Evolutionary conservation across 2,329 filamentous ascomycete species (phyloP).

Genomic region (Xylaria sp.): DNA sequence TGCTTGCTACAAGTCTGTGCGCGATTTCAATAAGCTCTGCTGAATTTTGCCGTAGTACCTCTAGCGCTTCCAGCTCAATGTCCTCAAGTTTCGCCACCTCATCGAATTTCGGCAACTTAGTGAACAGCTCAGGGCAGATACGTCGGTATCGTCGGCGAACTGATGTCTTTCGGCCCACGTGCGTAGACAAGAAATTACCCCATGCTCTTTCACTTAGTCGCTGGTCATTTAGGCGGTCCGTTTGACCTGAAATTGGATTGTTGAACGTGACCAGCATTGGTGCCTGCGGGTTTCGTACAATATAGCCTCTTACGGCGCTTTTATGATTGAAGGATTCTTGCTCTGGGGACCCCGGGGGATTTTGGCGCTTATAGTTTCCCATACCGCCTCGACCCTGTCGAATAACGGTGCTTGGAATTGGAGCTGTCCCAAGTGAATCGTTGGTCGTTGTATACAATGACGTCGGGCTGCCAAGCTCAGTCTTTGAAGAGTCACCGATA

Average conservation of each 20-base stretch:
- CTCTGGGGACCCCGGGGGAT: slow-evolving; percentile 12
- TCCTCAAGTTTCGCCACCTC: slow-evolving; percentile 46
- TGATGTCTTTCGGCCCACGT: slow-evolving; percentile 36
- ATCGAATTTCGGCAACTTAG: slow-evolving; percentile 47
- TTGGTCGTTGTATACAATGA: slow-evolving; percentile 41
- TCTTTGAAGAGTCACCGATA: slow-evolving; percentile 43
- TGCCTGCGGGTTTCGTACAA: slow-evolving; percentile 47
- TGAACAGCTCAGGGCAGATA: slow-evolving; percentile 47
- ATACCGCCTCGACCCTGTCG: slow-evolving; percentile 48
- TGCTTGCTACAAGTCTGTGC: slow-evolving; percentile 49
- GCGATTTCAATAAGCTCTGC: slow-evolving; percentile 46
- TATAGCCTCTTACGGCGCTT: slow-evolving; percentile 43
- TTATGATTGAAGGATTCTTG: slow-evolving; percentile 22
- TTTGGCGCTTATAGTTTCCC: slow-evolving; percentile 48
- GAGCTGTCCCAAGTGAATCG: slow-evolving; percentile 39
- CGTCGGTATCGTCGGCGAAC: slow-evolving; percentile 45
- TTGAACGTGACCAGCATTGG: slow-evolving; percentile 48
- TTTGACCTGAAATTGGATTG: slow-evolving; percentile 45
- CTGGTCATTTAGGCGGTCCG: slow-evolving; percentile 45
- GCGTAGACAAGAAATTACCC: slow-evolving; percentile 44
- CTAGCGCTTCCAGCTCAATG: slow-evolving; percentile 44
- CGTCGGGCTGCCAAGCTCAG: slow-evolving; percentile 25
- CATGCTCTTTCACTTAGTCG: slow-evolving; percentile 44
- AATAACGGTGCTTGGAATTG: slow-evolving; percentile 41
- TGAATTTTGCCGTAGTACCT: slow-evolving; percentile 43